phyloP scores from a whole-genome alignment of 164 flowering plant species.

The Stephania cephalantha region DNA sequence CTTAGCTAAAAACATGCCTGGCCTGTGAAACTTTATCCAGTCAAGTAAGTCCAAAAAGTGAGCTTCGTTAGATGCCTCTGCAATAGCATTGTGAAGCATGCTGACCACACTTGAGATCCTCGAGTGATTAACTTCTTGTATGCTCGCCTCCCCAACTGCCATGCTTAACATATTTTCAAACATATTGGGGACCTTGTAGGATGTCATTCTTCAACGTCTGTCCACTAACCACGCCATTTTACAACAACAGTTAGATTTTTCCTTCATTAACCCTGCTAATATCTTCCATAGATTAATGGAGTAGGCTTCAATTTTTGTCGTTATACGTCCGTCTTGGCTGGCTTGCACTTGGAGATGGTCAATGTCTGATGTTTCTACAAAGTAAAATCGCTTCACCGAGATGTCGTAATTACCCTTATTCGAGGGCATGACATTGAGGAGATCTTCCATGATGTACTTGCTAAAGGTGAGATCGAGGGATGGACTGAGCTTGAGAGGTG shows the following conservation, averaged over 20 bases:
- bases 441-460: conserved; percentile 19
- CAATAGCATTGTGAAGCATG: not conserved
- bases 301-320: conserved; percentile 6
- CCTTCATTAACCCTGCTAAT: not conserved
- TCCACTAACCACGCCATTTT: conserved; percentile 13
- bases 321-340: not conserved
- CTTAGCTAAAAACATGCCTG: conserved; percentile 12
- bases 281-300: conserved; percentile 9
- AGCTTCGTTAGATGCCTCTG: conserved; percentile 3
- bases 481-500: conserved; percentile 32
- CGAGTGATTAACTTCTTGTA: not conserved
- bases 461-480: conserved; percentile 29
- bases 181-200: conserved; percentile 6
- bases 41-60: conserved; percentile 9
- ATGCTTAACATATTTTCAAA: conserved; percentile 6
- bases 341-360: conserved; percentile 3
- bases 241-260: not conserved
- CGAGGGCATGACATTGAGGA: not conserved
- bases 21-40: conserved; percentile 10
- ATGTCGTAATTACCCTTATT: not conserved
- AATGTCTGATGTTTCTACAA: conserved; percentile 10
- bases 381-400: conserved; percentile 5
- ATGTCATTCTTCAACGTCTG: not conserved
- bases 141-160: conserved; percentile 8
- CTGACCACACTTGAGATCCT: not conserved